These are phyloP conservation scores for Fistulinella cinereoalba DNA, from an alignment of 1,284 basidiomycete species.

Conservation along the genomic window DNA sequence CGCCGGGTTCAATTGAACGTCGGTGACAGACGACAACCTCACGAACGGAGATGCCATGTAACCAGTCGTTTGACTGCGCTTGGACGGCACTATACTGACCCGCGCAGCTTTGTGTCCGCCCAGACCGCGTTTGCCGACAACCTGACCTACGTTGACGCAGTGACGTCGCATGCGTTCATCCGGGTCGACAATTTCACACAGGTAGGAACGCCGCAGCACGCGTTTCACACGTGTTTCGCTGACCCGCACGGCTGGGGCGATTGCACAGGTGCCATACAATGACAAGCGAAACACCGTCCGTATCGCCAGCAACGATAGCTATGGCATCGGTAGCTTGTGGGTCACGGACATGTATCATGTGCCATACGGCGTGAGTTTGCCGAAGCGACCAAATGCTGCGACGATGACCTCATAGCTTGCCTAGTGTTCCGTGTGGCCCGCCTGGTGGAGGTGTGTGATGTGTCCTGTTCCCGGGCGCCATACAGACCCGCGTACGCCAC, in stretches of 20 bases:
- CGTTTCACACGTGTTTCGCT: background rate
- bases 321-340: conserved; percentile 63
- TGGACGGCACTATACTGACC: conserved; percentile 1
- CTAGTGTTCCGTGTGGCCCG: conserved; percentile 74
- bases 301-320: conserved; percentile 57
- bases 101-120: conserved; percentile 52
- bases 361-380: conserved; percentile 57
- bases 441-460: conserved; percentile 43
- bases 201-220: conserved; percentile 35
- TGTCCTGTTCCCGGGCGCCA: background rate
- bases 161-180: conserved; percentile 64
- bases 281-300: conserved; percentile 71
- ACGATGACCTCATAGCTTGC: conserved; percentile 2
- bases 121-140: conserved; percentile 45
- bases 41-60: conserved; percentile 69
- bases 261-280: conserved; percentile 47
- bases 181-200: conserved; percentile 65
- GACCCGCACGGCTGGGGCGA: too few relatives aligned
- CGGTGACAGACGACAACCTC: conserved; percentile 56
- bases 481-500: background rate
- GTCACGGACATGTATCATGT: conserved; percentile 66
- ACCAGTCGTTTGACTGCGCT: conserved; percentile 9
- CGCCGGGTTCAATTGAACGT: too few relatives aligned
- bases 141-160: conserved; percentile 60
- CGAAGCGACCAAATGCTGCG: background rate